phyloP scores from a whole-genome alignment of 495 filamentous ascomycete species.

The Pyrenopolyporus hunteri region DNA sequence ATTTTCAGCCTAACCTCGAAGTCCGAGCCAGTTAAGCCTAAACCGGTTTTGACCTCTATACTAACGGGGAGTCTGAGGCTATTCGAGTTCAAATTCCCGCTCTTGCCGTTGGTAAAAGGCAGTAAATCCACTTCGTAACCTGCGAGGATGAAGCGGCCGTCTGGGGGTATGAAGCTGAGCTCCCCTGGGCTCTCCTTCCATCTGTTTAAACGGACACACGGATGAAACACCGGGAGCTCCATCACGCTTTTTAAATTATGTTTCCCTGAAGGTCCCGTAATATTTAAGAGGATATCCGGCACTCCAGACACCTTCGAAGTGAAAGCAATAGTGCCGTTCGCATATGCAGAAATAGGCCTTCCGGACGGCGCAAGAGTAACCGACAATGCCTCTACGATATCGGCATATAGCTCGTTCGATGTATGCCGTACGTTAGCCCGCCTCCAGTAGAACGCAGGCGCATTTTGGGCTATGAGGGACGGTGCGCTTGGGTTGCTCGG shows the following conservation, averaged over 20 bases:
- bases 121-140: slow-evolving; percentile 95
- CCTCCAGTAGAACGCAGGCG: slow-evolving; percentile 75
- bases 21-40: slow-evolving; percentile 76
- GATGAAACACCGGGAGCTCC: slow-evolving; percentile 94
- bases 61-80: slow-evolving; percentile 81
- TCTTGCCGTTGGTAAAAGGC: slow-evolving; percentile 58
- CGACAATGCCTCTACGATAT: slow-evolving; percentile 87
- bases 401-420: slow-evolving; percentile 96
- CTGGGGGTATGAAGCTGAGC: slow-evolving; percentile 92
- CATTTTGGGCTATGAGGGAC: slow-evolving; percentile 48
- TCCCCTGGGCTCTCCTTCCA: slow-evolving; percentile 91
- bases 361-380: slow-evolving; percentile 91
- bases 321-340: slow-evolving; percentile 92
- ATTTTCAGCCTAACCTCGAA: slow-evolving; percentile 87
- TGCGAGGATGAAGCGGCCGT: slow-evolving; percentile 92
- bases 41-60: slow-evolving; percentile 78
- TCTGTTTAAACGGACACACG: slow-evolving; percentile 82
- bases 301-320: slow-evolving; percentile 94
- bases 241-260: slow-evolving; percentile 75
- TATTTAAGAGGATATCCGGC: slow-evolving; percentile 82
- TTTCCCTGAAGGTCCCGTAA: slow-evolving; percentile 77
- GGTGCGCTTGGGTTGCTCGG: slow-evolving; percentile 35
- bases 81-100: slow-evolving; percentile 49
- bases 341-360: slow-evolving; percentile 80
- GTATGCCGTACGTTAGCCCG: slow-evolving; percentile 92